Percentiles rank a stretch among this genome's conserved stretches.
phyloP scores from a whole-genome alignment of 495 filamentous ascomycete genomes.

The Penicillium salamii region DNA sequence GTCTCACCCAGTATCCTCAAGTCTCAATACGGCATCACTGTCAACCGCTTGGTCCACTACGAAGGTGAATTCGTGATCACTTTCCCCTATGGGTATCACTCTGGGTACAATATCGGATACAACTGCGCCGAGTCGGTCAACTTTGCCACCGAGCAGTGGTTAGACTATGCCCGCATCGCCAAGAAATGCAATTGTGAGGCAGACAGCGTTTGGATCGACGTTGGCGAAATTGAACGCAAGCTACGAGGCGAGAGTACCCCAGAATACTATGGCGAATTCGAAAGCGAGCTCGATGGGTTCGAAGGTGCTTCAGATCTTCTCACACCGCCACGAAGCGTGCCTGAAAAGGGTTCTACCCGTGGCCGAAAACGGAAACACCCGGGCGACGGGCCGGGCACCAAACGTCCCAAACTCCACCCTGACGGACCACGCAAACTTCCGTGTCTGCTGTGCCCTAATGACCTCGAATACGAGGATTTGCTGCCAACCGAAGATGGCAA shows the following conservation, averaged over 20 bases:
- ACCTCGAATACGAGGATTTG: slow-evolving; percentile 79
- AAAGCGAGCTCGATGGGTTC: slow-evolving; percentile 61
- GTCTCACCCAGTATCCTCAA: slow-evolving; percentile 87
- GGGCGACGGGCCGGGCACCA: slow-evolving; percentile 60
- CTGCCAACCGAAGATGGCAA: slow-evolving; percentile 85
- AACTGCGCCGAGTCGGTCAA: slow-evolving; percentile 99
- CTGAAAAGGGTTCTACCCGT: slow-evolving; percentile 57
- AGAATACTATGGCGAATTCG: slow-evolving; percentile 78
- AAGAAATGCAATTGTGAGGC: slow-evolving; percentile 95
- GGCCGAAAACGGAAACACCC: slow-evolving; percentile 62
- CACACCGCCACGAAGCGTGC: slow-evolving; percentile 75
- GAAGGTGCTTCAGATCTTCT: slow-evolving; percentile 65
- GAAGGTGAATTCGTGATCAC: slow-evolving; percentile 99
- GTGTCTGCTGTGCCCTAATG: slow-evolving; percentile 93
- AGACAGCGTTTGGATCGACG: slow-evolving; percentile 98
- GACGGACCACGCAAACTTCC: slow-evolving; percentile 72
- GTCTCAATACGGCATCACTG: slow-evolving; percentile 85
- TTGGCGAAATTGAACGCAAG: slow-evolving; percentile 91
- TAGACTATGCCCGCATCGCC: slow-evolving; percentile 92
- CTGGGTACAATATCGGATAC: slow-evolving; percentile 96
- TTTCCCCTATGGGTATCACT: slow-evolving; percentile 97
- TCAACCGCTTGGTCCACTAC: slow-evolving; percentile 93
- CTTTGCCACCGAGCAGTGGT: slow-evolving; percentile 91
- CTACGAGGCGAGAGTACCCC: slow-evolving; percentile 84
- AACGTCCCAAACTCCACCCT: slow-evolving; percentile 68